These are phyloP conservation scores for Encephalitozoon hellem DNA, from an alignment of 371 early-diverging fungal species.

Conservation along the genomic window DNA sequence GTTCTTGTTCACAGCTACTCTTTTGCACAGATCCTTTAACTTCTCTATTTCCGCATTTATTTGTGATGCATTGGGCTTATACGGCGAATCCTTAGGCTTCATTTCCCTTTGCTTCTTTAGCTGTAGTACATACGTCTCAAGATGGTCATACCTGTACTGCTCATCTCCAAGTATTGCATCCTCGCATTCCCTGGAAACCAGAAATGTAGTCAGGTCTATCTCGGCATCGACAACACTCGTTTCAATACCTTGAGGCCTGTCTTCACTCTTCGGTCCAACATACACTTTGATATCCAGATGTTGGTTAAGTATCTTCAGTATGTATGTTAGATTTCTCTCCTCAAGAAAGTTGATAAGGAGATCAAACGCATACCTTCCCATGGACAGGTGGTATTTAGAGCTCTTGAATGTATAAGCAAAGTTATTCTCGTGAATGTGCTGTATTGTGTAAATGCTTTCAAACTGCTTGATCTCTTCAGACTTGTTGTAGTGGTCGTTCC, in stretches of 20 bases:
- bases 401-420: slow-evolving; percentile 69
- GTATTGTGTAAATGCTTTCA: slow-evolving; percentile 64
- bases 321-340: slow-evolving; percentile 72
- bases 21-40: slow-evolving; percentile 72
- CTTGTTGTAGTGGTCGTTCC: slow-evolving; percentile 67
- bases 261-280: slow-evolving; percentile 44
- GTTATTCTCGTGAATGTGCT: slow-evolving; percentile 71
- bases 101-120: slow-evolving; percentile 61
- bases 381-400: slow-evolving; percentile 74
- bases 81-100: slow-evolving; percentile 38
- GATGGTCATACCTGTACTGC: slow-evolving; percentile 67
- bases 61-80: slow-evolving; percentile 46
- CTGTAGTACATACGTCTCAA: slow-evolving; percentile 68
- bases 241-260: slow-evolving; percentile 53
- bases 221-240: slow-evolving; percentile 37
- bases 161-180: slow-evolving; percentile 67
- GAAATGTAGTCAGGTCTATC: slow-evolving; percentile 47
- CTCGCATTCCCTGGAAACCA: slow-evolving; percentile 56
- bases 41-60: slow-evolving; percentile 62
- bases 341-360: slow-evolving; percentile 80
- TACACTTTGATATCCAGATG: slow-evolving; percentile 73
- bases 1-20: slow-evolving; percentile 66
- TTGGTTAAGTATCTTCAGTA: slow-evolving; percentile 83
- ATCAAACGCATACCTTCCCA: slow-evolving; percentile 79
- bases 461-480: slow-evolving; percentile 65